A percentile compares a stretch with the other conserved stretches of the same genome.
Conservation (phyloP, 164 flowering plant species). For the Santalum album region DNA sequence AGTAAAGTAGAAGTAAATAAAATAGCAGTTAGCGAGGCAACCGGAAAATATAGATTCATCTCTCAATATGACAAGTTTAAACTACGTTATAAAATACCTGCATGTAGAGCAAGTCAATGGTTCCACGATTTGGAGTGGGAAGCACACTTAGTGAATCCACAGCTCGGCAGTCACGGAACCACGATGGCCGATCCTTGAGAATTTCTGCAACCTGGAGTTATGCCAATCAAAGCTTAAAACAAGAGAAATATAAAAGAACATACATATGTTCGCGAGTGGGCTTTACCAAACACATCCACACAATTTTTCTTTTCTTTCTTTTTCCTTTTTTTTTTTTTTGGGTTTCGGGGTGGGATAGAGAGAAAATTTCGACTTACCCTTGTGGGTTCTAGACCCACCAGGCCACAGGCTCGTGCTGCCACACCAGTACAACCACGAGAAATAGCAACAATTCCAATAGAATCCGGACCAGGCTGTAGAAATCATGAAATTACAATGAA, state of each 20-base stretch:
- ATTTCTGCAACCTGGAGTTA: slow-evolving; percentile 80
- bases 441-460: slow-evolving; percentile 99
- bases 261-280: not conserved
- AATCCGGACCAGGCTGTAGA: slow-evolving; percentile 99
- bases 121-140: slow-evolving; percentile 94
- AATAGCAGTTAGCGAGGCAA: too few relatives aligned
- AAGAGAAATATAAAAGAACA: not conserved
- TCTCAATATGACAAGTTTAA: too few relatives aligned
- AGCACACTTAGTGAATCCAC: slow-evolving; percentile 79
- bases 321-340: too few relatives aligned
- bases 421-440: slow-evolving; percentile 94
- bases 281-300: not conserved
- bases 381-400: slow-evolving; percentile 90
- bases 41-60: too few relatives aligned
- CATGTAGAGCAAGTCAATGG: slow-evolving; percentile 92
- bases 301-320: too few relatives aligned
- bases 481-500: slow-evolving; percentile 1
- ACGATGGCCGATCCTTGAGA: slow-evolving; percentile 91
- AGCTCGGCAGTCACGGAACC: slow-evolving; percentile 95
- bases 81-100: slow-evolving; percentile 47
- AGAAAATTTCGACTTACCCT: too few relatives aligned
- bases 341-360: too few relatives aligned
- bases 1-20: too few relatives aligned
- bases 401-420: slow-evolving; percentile 96
- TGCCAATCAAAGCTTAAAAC: not conserved